These are phyloP conservation scores for Oemleria cerasiformis DNA, from an alignment of 306 rosid genomes.

Conservation along the genomic window DNA sequence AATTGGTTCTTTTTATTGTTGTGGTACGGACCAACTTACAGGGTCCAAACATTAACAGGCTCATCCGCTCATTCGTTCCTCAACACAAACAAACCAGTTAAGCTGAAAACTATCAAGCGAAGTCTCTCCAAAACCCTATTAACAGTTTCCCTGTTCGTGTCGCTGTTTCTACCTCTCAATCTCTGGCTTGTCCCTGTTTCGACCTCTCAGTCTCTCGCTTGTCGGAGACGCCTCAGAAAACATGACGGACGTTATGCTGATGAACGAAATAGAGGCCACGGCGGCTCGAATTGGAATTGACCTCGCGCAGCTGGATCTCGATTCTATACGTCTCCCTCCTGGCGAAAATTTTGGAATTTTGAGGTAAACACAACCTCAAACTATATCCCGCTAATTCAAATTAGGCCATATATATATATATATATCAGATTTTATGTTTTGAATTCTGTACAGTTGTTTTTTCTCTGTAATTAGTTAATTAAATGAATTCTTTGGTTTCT, in stretches of 20 bases:
- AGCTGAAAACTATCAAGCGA: background rate
- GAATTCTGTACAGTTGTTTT: background rate
- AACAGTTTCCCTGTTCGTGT: background rate
- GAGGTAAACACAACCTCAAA: conserved; percentile 38
- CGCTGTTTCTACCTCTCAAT: background rate
- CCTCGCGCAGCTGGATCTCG: conserved; percentile 50
- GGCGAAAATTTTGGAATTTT: conserved; percentile 54
- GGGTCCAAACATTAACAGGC: background rate
- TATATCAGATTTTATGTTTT: background rate
- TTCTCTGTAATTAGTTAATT: background rate
- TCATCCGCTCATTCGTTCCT: background rate
- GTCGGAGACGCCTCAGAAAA: background rate
- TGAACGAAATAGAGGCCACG: conserved; percentile 67
- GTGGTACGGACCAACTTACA: background rate
- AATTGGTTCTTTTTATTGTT: no score
- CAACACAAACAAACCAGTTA: background rate
- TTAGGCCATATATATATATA: no score
- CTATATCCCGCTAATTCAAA: background rate
- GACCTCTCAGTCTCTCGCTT: background rate
- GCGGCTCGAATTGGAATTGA: conserved; percentile 63
- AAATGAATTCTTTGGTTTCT: background rate
- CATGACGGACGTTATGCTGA: conserved; percentile 68
- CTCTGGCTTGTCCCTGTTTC: background rate
- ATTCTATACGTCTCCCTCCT: conserved; percentile 56
- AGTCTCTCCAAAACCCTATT: background rate